Base-by-base conservation (phyloP, 257 asterid species). In the Asclepias syriaca region DNA sequence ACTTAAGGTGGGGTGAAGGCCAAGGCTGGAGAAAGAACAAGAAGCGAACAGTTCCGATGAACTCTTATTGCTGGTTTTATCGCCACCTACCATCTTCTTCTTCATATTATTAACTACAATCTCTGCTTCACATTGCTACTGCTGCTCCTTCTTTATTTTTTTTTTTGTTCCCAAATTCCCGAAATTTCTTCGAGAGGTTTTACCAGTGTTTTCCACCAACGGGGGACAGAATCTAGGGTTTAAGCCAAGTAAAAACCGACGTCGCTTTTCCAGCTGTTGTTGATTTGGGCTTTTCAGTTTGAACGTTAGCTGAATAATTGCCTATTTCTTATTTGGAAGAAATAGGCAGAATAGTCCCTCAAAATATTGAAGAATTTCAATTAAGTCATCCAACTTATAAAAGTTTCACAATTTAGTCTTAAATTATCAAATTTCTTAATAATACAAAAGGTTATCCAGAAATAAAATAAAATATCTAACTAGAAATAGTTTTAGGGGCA, bases 1-100 rank as follows among this genome's bases (percentile, higher is more conserved):
- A 78, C 97, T 91, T 72, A 94, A 57, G 10, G 82, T 87, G 59
- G 89, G 83, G 60, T 91, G 93, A 75, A 94, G 95, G 65, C 97
- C 97, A 43, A 91, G 96, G 77, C 96, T 89, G 61, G 93, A 72
- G 77, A 91, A 94, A 34, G 97, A 81, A 74, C 97, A 88, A 12
- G 96, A 88, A 69, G 99, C 92, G 75, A 91, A 91, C 70, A 94
- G 85, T 72, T 89, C 92, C 13, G 66, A 49, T 46, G 88, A 75
- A 48, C 79, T 27, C 21, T 75, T 72, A 21, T 75, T 67, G 66
- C 68, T 69, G 24, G 59, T 43, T 3, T 55, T 60, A 43, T 8
- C 34, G 56, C 16, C 75, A 27, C 60, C 50, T 6, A 29, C 73
- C 21, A 4, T 40, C 37, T 29, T 69, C 37, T 29, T 69, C 71